Evolutionary conservation across 768 basidiomycete species (phyloP).

Genomic region (Fomitopsis serialis): DNA sequence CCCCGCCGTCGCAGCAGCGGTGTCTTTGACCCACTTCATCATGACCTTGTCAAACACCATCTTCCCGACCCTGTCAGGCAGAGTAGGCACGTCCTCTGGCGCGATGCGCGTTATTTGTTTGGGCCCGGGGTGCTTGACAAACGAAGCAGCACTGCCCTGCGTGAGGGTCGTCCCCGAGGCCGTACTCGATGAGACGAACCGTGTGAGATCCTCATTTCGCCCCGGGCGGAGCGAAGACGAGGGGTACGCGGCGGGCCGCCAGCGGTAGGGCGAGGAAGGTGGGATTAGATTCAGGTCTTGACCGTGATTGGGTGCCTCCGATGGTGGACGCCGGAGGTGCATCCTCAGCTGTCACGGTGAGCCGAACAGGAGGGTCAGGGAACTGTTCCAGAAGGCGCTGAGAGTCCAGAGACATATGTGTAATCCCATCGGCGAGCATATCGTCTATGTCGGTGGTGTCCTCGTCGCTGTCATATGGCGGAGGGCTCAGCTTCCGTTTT

Average conservation of each 20-base stretch:
- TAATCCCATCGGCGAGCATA: slow-evolving; percentile 32
- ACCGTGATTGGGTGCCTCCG: not conserved
- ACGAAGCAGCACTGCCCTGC: slow-evolving; percentile 69
- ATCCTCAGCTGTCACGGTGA: slow-evolving; percentile 16
- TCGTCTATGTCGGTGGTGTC: slow-evolving; percentile 24
- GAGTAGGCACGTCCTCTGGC: slow-evolving; percentile 65
- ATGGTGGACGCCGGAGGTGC: slow-evolving; percentile 10
- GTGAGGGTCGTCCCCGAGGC: slow-evolving; percentile 71
- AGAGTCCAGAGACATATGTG: slow-evolving; percentile 38
- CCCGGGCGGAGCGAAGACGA: slow-evolving; percentile 46
- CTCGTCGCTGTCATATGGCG: slow-evolving; percentile 22
- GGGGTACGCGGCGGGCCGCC: slow-evolving; percentile 34
- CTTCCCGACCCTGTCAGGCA: slow-evolving; percentile 77
- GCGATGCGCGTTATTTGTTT: slow-evolving; percentile 76
- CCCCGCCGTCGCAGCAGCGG: slow-evolving; percentile 29
- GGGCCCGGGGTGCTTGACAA: slow-evolving; percentile 79
- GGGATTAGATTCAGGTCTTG: slow-evolving; percentile 4
- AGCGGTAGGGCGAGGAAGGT: not conserved
- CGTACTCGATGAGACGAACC: slow-evolving; percentile 88
- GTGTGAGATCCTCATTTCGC: slow-evolving; percentile 70
- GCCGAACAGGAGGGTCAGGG: slow-evolving; percentile 21
- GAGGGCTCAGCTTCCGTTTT: slow-evolving; percentile 31
- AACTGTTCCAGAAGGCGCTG: slow-evolving; percentile 23
- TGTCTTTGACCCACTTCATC: slow-evolving; percentile 82
- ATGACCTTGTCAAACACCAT: slow-evolving; percentile 83